Conservation (phyloP, 208 protist species). For the Trichomonas vaginalis region DNA sequence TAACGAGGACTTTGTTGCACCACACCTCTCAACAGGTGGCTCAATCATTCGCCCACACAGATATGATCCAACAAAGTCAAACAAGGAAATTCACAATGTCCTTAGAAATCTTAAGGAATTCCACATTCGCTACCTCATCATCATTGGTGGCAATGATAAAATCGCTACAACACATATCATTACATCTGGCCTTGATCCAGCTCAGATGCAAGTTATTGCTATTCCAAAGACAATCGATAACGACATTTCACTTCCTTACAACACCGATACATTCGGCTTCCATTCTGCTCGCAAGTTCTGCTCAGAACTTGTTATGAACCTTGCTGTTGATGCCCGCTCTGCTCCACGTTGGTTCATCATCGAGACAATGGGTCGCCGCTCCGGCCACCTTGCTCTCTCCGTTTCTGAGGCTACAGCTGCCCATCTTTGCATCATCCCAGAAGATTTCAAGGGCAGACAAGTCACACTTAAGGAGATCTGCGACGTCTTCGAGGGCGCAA, state of each 20-base stretch:
- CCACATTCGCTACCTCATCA: slow-evolving; percentile 23
- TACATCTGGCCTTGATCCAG: neutral
- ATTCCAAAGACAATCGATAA: slow-evolving; percentile 34
- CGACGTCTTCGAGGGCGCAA: slow-evolving; percentile 16
- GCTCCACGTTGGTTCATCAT: slow-evolving; percentile 24
- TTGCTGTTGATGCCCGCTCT: slow-evolving; percentile 22
- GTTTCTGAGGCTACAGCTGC: slow-evolving; percentile 24
- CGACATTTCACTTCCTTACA: slow-evolving; percentile 25
- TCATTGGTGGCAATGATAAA: slow-evolving; percentile 29
- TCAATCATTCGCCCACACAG: slow-evolving; percentile 1
- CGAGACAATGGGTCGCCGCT: slow-evolving; percentile 20
- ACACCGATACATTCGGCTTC: slow-evolving; percentile 27
- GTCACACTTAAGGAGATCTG: slow-evolving; percentile 15
- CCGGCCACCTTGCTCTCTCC: slow-evolving; percentile 26
- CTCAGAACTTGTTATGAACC: slow-evolving; percentile 11
- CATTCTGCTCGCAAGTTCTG: slow-evolving; percentile 21
- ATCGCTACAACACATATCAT: slow-evolving; percentile 12
- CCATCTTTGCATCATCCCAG: slow-evolving; percentile 25
- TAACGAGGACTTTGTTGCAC: neutral
- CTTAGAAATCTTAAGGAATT: neutral
- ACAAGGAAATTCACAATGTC: neutral
- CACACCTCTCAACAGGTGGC: slow-evolving; percentile 18
- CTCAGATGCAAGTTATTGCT: slow-evolving; percentile 14
- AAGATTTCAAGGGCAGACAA: neutral
- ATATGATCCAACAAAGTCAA: slow-evolving; percentile 16